Percentiles rank a stretch among this genome's conserved stretches.
Evolutionary conservation across 2,329 filamentous ascomycete genomes (phyloP).

Genomic region (Penicillium sp.): DNA sequence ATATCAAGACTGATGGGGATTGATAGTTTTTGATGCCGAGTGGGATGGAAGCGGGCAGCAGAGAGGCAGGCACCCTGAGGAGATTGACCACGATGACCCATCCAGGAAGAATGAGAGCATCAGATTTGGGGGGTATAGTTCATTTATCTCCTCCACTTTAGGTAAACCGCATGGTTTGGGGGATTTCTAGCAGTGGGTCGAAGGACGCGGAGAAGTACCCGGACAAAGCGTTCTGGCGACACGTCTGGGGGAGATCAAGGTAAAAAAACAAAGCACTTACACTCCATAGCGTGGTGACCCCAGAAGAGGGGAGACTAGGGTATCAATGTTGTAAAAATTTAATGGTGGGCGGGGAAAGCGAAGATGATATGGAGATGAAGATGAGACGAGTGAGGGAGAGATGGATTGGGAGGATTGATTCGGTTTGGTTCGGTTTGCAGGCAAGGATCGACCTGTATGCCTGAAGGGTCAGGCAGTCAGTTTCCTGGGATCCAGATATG

Average conservation of each 20-base stretch:
- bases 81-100: constrained; percentile 24
- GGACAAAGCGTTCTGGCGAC: constrained; percentile 33
- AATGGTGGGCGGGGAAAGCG: constrained; percentile 25
- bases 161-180: constrained; percentile 21
- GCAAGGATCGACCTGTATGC: constrained; percentile 24
- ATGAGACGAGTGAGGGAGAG: constrained; percentile 38
- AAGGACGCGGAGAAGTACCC: constrained; percentile 41
- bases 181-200: constrained; percentile 39
- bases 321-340: constrained; percentile 35
- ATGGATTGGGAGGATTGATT: constrained; percentile 31
- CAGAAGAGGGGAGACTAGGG: constrained; percentile 35
- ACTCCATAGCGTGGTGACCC: constrained; percentile 59
- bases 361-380: constrained; percentile 26
- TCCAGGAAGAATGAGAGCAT: constrained; percentile 18
- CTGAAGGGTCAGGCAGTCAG: constrained; percentile 30
- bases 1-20: constrained; percentile 37
- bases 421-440: constrained; percentile 18
- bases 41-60: constrained; percentile 37
- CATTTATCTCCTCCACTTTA: constrained; percentile 15
- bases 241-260: constrained; percentile 29
- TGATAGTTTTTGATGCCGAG: constrained; percentile 39
- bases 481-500: constrained; percentile 2
- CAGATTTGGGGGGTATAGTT: constrained; percentile 14
- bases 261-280: constrained; percentile 50
- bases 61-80: constrained; percentile 22